Base-by-base conservation (phyloP, 2,329 filamentous ascomycete species). In the Mariannaea elegans region DNA sequence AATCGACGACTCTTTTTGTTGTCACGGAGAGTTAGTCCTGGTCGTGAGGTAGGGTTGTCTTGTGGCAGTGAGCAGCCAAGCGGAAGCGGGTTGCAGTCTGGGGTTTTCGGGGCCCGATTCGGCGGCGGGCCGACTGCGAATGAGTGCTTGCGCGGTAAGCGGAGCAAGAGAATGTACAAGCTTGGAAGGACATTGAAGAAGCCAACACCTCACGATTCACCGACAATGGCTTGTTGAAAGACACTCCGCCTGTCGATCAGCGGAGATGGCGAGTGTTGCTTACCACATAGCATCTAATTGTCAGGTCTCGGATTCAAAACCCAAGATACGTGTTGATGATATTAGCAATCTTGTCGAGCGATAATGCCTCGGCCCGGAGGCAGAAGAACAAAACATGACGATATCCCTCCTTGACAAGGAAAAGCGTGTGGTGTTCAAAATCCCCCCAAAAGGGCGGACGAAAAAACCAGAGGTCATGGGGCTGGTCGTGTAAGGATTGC, bases 111-210 rank as follows among this genome's bases (percentile, higher is more conserved):
- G 56, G 9, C 39, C 53, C 45, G 36, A 31, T 38, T 39, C 36
- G 50, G 36, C 27, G 23, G 53, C 56, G 55, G 50, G 59, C 61
- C 54, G 47, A 54, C 54, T 61, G 48, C 29, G 52, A 42, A 23
- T 45, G 34, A 23, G 23, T 23, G 21, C 16, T 32, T 21, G 27
- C 21, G 42, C 52, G 44, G 29, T 48, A 47, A 39, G 52, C 10
- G 16, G 4, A 5, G 39, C 18, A 24, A 32, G 16, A 46, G 24
- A 19, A 18, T 46, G 44, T 4, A 27, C 27, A 38, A 32, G 24
- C 41, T 41, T 32, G n/a, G n/a, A n/a, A n/a, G n/a, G n/a, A n/a
- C n/a, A n/a, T n/a, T n/a, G n/a, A n/a, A n/a, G n/a, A n/a, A n/a
- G n/a, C n/a, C n/a, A n/a, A n/a, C n/a, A n/a, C n/a, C n/a, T 21